These are phyloP conservation scores for Gossypium thurberi DNA, from an alignment of 345 rosid genomes.

Conservation along the genomic window DNA sequence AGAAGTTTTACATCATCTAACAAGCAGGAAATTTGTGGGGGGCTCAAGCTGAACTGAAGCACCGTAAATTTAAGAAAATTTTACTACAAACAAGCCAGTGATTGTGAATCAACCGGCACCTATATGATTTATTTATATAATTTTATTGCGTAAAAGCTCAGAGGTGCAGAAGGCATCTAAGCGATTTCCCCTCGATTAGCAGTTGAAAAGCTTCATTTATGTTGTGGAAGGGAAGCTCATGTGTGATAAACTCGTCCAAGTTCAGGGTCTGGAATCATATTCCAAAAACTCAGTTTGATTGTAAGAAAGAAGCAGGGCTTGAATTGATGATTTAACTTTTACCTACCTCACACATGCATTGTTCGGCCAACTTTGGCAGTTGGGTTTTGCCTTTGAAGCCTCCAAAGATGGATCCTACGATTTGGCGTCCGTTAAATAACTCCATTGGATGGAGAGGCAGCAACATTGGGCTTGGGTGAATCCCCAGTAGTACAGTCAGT, in stretches of 20 bases:
- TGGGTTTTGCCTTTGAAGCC: slow-evolving; percentile 17
- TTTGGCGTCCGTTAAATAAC: slow-evolving; percentile 2
- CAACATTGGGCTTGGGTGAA: slow-evolving; percentile 4
- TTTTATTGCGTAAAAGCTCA: neutral
- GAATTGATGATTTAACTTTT: neutral
- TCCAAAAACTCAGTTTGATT: neutral
- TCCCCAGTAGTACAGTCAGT: neutral
- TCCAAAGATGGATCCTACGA: slow-evolving; percentile 9
- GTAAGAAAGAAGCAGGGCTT: neutral
- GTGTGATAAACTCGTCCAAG: slow-evolving; percentile 12
- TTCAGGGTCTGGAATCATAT: slow-evolving; percentile 11
- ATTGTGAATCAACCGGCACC: neutral
- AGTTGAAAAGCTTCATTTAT: slow-evolving; percentile 11
- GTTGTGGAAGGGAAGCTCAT: slow-evolving; percentile 8
- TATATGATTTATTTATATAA: too few relatives aligned
- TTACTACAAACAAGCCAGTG: neutral
- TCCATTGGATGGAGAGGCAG: slow-evolving; percentile 13
- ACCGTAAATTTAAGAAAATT: too few relatives aligned
- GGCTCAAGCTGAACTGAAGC: too few relatives aligned
- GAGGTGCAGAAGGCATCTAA: slow-evolving; percentile 10
- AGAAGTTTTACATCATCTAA: too few relatives aligned
- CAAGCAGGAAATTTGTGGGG: too few relatives aligned
- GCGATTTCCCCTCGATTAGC: slow-evolving; percentile 5
- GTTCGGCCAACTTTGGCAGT: neutral
- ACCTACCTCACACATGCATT: slow-evolving; percentile 9